phyloP scores from a whole-genome alignment of 2,329 filamentous ascomycete species.

The Mariannaea elegans region DNA sequence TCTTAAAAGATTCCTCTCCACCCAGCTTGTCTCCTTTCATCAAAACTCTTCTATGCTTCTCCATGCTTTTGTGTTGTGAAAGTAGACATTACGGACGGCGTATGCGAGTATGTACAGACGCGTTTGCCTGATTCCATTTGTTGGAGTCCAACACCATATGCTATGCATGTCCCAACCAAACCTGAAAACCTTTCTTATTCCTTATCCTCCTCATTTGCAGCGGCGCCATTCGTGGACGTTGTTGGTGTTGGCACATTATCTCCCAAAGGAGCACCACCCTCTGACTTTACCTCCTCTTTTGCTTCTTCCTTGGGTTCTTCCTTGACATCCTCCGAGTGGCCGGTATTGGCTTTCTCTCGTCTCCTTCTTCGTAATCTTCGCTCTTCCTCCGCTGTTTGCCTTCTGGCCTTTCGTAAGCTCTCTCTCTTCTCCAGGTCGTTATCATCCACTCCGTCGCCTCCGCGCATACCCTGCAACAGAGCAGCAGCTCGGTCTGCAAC shows the following conservation, averaged over 20 bases:
- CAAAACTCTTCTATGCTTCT: constrained; percentile 19
- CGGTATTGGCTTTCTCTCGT: constrained; percentile 65
- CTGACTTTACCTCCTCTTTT: constrained; percentile 28
- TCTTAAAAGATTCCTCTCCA: constrained; percentile 15
- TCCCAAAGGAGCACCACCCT: constrained; percentile 22
- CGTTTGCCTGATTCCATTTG: constrained; percentile 14
- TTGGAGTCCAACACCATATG: constrained; percentile 34
- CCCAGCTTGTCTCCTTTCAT: constrained; percentile 18
- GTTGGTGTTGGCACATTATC: constrained; percentile 34
- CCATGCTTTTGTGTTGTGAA: constrained; percentile 35
- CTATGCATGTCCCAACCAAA: constrained; percentile 34
- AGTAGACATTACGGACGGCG: constrained; percentile 51
- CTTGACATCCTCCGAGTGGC: constrained; percentile 39
- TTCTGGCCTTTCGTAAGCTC: constrained; percentile 65
- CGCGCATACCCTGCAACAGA: constrained; percentile 83
- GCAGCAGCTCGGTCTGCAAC: constrained; percentile 86
- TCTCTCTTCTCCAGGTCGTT: constrained; percentile 62
- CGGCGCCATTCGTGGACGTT: constrained; percentile 25
- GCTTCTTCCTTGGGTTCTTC: constrained; percentile 35
- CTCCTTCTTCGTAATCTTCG: constrained; percentile 72
- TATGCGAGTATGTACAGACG: constrained; percentile 38
- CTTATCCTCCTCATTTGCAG: constrained; percentile 30
- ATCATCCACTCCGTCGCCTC: constrained; percentile 66
- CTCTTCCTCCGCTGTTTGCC: constrained; percentile 84
- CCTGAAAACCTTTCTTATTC: constrained; percentile 25